Percentiles rank a stretch among this genome's conserved stretches.
phyloP scores from a whole-genome alignment of 345 rosid species.

The Moricandia arvensis region DNA sequence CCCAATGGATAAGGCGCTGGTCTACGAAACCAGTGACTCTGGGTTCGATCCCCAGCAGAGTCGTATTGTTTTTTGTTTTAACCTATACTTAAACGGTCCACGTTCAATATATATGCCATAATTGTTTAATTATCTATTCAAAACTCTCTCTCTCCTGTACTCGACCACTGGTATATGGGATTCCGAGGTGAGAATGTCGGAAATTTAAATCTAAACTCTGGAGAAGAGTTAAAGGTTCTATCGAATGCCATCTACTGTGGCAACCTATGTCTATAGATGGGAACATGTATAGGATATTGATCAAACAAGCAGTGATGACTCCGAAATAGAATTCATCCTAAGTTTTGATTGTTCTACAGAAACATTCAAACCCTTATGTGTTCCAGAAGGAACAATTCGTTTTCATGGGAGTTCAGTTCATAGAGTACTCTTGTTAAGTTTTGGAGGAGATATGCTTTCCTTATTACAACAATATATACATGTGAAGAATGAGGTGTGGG shows the following conservation, averaged over 20 bases:
- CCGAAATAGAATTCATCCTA: not conserved
- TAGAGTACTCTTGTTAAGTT: not conserved
- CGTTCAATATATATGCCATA: too few relatives aligned
- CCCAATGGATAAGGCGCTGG: constrained; percentile 91
- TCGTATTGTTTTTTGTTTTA: constrained; percentile 28
- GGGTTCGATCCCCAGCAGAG: constrained; percentile 92
- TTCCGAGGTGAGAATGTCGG: not conserved
- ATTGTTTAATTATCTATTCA: too few relatives aligned
- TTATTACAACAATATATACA: not conserved
- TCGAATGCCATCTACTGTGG: not conserved
- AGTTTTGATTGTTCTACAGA: not conserved
- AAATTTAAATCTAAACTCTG: not conserved
- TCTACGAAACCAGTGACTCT: constrained; percentile 90
- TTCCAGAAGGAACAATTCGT: not conserved
- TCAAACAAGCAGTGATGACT: not conserved
- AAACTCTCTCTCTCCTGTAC: too few relatives aligned
- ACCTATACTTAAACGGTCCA: too few relatives aligned
- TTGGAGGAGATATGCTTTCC: not conserved
- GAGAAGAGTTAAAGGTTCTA: not conserved
- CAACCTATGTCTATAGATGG: not conserved
- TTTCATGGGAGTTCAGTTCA: not conserved
- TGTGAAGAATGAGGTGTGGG: not conserved
- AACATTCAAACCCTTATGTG: not conserved
- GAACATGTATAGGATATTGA: not conserved
- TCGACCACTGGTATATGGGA: too few relatives aligned